Evolutionary conservation across 192 early-diverging fungal species (phyloP), one percentile per base, ranked within the genome.

Genomic region (Coemansia sp.): DNA sequence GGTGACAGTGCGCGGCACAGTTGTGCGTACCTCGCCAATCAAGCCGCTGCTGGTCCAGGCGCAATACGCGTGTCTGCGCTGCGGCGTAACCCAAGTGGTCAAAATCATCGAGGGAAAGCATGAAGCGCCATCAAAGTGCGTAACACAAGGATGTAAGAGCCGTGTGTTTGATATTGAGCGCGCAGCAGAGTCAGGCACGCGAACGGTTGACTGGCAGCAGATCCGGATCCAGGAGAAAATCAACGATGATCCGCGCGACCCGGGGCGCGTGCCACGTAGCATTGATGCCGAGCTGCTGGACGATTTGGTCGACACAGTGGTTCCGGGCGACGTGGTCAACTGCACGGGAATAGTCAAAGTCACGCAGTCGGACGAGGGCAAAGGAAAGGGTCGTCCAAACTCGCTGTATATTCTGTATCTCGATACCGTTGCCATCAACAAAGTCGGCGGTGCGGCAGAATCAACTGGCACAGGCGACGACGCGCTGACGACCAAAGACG

Each of bases 141-240:
- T 35, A 35, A 72, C 81, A 10, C 63, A 66, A 38, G 90, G 90
- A 0, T 94, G 92, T 70, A 87, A 86, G 62, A 79, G 86, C 64
- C 79, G 78, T 24, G 58, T 82, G 19, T 92, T 93, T 72, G 77
- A 82, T 7, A 83, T 89, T 12, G 79, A 86, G 35, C 79, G 84
- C 45, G 81, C 79, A 1, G 70, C 71, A 10, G 57, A 69, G n/a
- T 69, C 73, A 14, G 66, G 77, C 8, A 87, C 87, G 1, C 67
- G 74, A 1, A 88, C 89, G 9, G 81, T 87, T 0, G 91, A 94
- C 66, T 92, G 88, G 86, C 92, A 93, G 62, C 85, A 84, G 57
- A 88, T 94, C 37, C 87, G 90, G 43, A 86, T 93, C 24, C 92
- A 93, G 72, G 92, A 93, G 50, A 90, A 90, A 64, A 72, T 91